These are phyloP conservation scores for Akanthomyces muscarius DNA, from an alignment of 2,329 filamentous ascomycete genomes.

Conservation along the genomic window DNA sequence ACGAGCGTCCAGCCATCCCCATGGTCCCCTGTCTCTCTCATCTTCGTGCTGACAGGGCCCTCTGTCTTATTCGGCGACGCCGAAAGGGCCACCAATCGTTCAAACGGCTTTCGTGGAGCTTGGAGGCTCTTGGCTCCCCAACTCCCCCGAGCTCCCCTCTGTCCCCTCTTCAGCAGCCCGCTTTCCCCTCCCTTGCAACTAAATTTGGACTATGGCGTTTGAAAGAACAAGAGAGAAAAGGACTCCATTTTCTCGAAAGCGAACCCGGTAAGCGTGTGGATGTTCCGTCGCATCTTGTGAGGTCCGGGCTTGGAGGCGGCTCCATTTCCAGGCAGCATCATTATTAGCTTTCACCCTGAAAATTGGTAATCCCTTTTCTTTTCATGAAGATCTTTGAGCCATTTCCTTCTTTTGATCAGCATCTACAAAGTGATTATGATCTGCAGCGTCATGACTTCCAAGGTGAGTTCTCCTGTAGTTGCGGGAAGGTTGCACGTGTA, in stretches of 20 bases:
- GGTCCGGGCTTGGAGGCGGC: background rate
- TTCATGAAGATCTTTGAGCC: background rate
- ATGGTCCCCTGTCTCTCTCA: background rate
- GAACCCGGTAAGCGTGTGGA: background rate
- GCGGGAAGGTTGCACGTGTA: background rate
- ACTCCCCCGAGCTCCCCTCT: background rate
- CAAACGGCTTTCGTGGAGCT: background rate
- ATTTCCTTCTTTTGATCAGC: no score
- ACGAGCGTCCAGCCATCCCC: background rate
- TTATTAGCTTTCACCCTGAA: background rate
- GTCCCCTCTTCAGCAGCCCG: no score
- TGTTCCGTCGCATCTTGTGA: background rate
- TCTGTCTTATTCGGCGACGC: background rate
- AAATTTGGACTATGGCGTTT: background rate
- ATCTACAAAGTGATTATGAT: background rate
- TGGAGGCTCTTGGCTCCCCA: background rate
- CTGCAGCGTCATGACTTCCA: background rate
- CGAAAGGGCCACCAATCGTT: background rate
- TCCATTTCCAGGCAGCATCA: background rate
- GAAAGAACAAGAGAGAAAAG: background rate
- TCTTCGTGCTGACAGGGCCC: conserved; percentile 5
- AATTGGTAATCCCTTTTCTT: background rate
- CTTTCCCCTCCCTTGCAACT: background rate
- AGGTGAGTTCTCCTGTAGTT: background rate
- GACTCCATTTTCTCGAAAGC: background rate